These are phyloP conservation scores for Tremella fuciformis DNA, from an alignment of 768 basidiomycete genomes.

Conservation along the genomic window DNA sequence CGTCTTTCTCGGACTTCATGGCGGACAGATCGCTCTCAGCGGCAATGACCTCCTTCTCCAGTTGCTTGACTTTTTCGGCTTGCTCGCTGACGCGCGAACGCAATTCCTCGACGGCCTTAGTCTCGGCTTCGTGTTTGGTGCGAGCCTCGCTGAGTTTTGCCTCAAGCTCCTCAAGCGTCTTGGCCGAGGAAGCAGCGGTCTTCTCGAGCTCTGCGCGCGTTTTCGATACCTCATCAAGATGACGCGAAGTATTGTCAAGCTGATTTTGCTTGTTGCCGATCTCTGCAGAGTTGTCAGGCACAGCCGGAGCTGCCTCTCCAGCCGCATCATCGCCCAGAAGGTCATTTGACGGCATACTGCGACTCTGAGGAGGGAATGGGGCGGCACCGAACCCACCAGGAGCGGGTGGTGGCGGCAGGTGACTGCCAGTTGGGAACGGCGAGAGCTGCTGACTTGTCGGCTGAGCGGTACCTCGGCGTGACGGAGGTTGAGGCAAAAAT, in stretches of 20 bases:
- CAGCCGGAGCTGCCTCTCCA: conserved; percentile 19
- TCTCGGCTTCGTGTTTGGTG: conserved; percentile 81
- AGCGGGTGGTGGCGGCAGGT: conserved; percentile 14
- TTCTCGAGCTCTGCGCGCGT: conserved; percentile 69
- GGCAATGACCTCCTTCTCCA: conserved; percentile 73
- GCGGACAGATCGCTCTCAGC: conserved; percentile 91
- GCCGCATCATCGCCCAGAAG: conserved; percentile 48
- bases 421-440: conserved; percentile 48
- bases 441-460: conserved; percentile 50
- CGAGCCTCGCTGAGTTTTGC: conserved; percentile 78
- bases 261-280: conserved; percentile 86
- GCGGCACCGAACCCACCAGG: conserved; percentile 34
- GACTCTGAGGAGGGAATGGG: conserved; percentile 22
- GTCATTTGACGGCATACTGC: conserved; percentile 14
- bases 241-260: conserved; percentile 71
- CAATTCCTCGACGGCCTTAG: conserved; percentile 63
- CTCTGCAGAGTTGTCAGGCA: conserved; percentile 68
- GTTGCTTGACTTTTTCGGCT: conserved; percentile 66
- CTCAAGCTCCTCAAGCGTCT: conserved; percentile 74
- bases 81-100: conserved; percentile 69
- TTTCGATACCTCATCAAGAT: conserved; percentile 63
- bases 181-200: conserved; percentile 64
- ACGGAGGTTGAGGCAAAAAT: conserved; percentile 29
- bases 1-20: conserved; percentile 80
- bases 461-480: conserved; percentile 27